phyloP scores from a whole-genome alignment of 148 eudicot genomes.

The Cornus kousa region DNA sequence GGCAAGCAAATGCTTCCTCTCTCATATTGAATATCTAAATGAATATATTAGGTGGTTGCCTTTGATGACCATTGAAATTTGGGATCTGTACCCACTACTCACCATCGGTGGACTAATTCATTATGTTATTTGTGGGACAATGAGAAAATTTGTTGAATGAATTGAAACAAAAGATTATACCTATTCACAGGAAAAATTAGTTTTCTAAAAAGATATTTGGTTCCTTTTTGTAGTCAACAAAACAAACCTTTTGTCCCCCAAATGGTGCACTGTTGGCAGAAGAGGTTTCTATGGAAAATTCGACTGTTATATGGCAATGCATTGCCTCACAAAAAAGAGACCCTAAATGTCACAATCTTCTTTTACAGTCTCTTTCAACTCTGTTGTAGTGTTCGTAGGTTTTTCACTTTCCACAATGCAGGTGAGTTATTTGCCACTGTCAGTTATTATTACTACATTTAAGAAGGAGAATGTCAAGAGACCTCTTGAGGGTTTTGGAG shows the following conservation, averaged over 20 bases:
- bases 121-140: background rate
- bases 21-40: background rate
- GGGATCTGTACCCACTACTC: background rate
- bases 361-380: background rate
- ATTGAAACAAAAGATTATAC: background rate
- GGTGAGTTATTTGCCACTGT: constrained; percentile 79
- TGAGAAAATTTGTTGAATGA: background rate
- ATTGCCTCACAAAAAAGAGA: background rate
- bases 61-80: background rate
- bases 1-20: background rate
- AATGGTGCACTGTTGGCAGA: background rate
- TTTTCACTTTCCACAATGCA: constrained; percentile 32
- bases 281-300: background rate
- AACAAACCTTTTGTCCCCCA: background rate
- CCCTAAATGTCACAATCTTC: background rate
- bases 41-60: background rate
- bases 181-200: background rate
- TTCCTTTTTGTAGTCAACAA: background rate
- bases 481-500: constrained; percentile 98
- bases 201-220: background rate
- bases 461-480: constrained; percentile 68
- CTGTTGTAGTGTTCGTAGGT: background rate
- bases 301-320: background rate
- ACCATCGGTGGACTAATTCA: background rate
- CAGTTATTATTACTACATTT: constrained; percentile 84